Percentiles rank a stretch among this genome's conserved stretches.
Evolutionary conservation across 345 rosid genomes (phyloP).

Genomic region (Eucalyptus polybractea): DNA sequence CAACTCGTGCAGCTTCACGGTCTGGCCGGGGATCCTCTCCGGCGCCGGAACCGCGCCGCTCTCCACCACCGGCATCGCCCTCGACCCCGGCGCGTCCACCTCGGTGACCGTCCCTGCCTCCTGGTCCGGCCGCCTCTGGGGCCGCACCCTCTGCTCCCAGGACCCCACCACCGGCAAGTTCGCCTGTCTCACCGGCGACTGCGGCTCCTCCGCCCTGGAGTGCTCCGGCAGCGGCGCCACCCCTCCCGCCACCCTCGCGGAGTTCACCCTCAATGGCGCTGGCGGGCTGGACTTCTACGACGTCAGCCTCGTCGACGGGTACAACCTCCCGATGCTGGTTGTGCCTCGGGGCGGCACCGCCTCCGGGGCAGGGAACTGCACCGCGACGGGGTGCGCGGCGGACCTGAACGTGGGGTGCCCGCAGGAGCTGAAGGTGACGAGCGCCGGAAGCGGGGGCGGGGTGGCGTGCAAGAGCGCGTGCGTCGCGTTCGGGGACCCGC

Average conservation of each 20-base stretch:
- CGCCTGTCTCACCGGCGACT: conserved; percentile 52
- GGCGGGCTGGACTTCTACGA: conserved; percentile 48
- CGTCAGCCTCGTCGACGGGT: conserved; percentile 68
- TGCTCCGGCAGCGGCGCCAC: conserved; percentile 43
- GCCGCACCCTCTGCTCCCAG: conserved; percentile 43
- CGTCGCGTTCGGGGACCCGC: conserved; percentile 31
- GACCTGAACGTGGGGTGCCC: conserved; percentile 51
- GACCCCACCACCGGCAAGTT: conserved; percentile 42
- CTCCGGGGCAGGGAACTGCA: conserved; percentile 20
- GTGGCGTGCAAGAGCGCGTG: conserved; percentile 71
- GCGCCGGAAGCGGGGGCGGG: background rate
- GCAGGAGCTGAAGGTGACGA: conserved; percentile 23
- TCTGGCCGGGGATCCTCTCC: conserved; percentile 65
- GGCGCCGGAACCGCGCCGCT: conserved; percentile 41
- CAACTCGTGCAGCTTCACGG: conserved; percentile 46
- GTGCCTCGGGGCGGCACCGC: conserved; percentile 27
- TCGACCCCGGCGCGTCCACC: conserved; percentile 24
- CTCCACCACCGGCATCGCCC: conserved; percentile 43
- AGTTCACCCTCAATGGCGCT: conserved; percentile 42
- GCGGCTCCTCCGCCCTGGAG: conserved; percentile 26
- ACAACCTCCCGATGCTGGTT: conserved; percentile 48
- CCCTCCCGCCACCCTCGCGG: conserved; percentile 50
- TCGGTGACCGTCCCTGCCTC: conserved; percentile 21
- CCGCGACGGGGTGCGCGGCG: conserved; percentile 29
- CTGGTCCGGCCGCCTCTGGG: conserved; percentile 79